Base-by-base conservation (phyloP, 164 flowering plant genomes). In the Kingdonia uniflora region DNA sequence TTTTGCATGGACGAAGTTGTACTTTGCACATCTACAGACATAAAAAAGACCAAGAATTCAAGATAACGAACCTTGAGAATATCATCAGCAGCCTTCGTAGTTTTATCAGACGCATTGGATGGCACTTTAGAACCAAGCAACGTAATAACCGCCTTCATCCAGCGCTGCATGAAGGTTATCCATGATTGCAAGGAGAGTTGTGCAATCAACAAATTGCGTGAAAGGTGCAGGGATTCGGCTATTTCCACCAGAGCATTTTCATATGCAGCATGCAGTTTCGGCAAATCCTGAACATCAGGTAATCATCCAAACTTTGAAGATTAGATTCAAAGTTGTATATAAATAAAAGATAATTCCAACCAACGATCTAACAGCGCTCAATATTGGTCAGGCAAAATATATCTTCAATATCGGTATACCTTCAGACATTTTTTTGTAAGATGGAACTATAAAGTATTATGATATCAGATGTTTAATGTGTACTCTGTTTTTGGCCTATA, bases 151-250 rank as follows among this genome's bases (percentile, higher is more conserved):
- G 74, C 79, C 61, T 67, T 77, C 68, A 87, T 52, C 99, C 99
- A 94, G 19, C 76, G 77, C 21, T 64, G 72, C 87, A 94, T 68
- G 69, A 94, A 94, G 17, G 84, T 57, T 68, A 86, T 81, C 97
- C 95, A 89, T 40, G 99, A 94, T 68, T 94, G 87, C 68, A 94
- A 54, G 12, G 92, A 72, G 19, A 94, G 71, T 59, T 81, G 71
- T 42, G 95, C 97, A 64, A 87, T 19, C 43, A 80, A 57, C 52
- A 78, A 67, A 65, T 81, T 94, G 74, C 97, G 82, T 63, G 97
- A 89, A 19, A 94, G 78, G 53, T 76, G 79, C 61, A 89, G 75
- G 61, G 96, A 84, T 50, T 74, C 67, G 24, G 95, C 80, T 49
- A 85, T 73, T 61, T 84, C 90, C 43, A 70, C 55, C 33, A 87